Conservation (phyloP, 352 stramenopile species). For the Stramenopiles sp. region DNA sequence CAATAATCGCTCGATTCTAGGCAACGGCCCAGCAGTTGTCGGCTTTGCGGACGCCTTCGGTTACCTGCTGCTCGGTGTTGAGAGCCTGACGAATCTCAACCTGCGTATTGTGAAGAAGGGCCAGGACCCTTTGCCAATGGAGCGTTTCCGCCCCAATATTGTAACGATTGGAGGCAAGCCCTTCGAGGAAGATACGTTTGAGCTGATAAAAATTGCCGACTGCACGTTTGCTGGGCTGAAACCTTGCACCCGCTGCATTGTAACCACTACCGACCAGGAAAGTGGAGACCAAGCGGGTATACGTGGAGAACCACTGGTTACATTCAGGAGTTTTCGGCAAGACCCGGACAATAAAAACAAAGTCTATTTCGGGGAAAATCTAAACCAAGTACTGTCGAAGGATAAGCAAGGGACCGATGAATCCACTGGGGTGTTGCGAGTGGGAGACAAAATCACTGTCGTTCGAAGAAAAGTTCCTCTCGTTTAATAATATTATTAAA, state of each 20-base stretch:
- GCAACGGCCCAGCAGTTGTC: neutral
- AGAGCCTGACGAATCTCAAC: neutral
- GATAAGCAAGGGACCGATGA: neutral
- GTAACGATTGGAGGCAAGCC: neutral
- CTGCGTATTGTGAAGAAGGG: neutral
- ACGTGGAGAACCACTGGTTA: neutral
- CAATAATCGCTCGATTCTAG: neutral
- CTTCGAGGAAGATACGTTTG: conserved; percentile 9
- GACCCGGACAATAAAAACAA: conserved; percentile 1
- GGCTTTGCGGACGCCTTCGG: conserved; percentile 5
- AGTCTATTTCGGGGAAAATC: conserved; percentile 11
- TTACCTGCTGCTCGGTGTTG: neutral
- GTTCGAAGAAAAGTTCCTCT: conserved; percentile 13
- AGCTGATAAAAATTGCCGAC: conserved; percentile 3
- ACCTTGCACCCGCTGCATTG: conserved; percentile 7
- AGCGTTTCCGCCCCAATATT: conserved; percentile 11
- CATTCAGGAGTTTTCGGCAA: neutral
- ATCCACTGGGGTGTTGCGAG: neutral
- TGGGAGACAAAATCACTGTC: neutral
- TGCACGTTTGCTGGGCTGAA: neutral
- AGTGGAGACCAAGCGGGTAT: conserved; percentile 8
- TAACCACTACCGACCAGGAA: neutral
- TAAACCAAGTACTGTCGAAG: neutral
- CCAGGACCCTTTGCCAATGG: neutral
- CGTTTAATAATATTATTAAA: no score